Base-by-base conservation (phyloP, 768 basidiomycete species). In the Boletus rubescentipes region DNA sequence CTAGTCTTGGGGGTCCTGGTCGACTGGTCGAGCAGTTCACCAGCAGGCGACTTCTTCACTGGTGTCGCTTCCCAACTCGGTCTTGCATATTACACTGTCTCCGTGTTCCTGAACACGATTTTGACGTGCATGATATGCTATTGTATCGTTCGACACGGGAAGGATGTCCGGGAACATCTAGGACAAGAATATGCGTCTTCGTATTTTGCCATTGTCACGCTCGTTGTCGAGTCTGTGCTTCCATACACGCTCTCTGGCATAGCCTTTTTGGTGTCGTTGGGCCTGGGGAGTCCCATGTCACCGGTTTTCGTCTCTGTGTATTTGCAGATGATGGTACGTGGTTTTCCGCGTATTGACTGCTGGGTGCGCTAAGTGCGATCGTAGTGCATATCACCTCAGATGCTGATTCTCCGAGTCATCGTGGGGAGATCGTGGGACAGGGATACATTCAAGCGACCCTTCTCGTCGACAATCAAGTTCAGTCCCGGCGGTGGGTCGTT, bases 61-160 rank as follows among this genome's bases (percentile, higher is more conserved):
- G 61, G 66, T 2, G 2, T 57, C 26, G 26, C 58, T 2, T 5
- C 43, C 12, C 32, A 47, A 16, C 5, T 69, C 26, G 58, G 44
- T 1, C 31, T 69, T 18, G 42, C 54, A n/a, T 69, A 69, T 15
- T 65, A 46, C 21, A 20, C 51, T 0, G 18, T 49, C 14, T 53
- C 63, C 0, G 54, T 61, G 23, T 49, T 58, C 21, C 37, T 67
- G 41, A 67, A 63, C 38, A 39, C 47, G 0, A 29, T 30, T 7
- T 41, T 69, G 51, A 63, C 67, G 15, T 47, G 45, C 37, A 46
- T 67, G 54, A 67, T 69, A 32, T 63, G 63, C 16, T 65, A 59
- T 14, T 58, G 54, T 23, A 37, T 61, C 8, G 11, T 65, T 23
- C 54, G 29, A 4, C 52, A 65, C 10, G 61, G 51, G 5, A 34